Conservation (phyloP, 108 stramenopile genomes). For the Epipyxis sp. region DNA sequence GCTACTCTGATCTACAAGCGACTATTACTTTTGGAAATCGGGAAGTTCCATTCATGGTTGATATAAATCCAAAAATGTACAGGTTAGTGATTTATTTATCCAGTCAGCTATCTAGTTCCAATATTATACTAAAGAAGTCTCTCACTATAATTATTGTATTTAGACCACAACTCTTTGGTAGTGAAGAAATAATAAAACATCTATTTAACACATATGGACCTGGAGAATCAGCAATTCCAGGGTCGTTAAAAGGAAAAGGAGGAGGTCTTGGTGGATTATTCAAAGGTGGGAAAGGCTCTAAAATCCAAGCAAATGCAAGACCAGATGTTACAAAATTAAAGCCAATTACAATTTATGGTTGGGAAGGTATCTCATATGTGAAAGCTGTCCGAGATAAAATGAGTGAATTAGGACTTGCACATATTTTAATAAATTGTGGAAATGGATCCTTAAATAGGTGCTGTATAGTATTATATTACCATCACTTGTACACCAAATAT, state of each 20-base stretch:
- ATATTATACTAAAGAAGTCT: not conserved
- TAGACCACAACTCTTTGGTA: not conserved
- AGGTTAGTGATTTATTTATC: slow-evolving; percentile 58
- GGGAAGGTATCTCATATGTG: slow-evolving; percentile 77
- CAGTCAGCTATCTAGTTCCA: not conserved
- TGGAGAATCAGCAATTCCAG: slow-evolving; percentile 32
- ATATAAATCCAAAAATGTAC: slow-evolving; percentile 68
- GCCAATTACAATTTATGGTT: slow-evolving; percentile 73
- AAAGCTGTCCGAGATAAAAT: slow-evolving; percentile 69
- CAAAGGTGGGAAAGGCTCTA: slow-evolving; percentile 42
- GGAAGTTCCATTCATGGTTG: slow-evolving; percentile 65
- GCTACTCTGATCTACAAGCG: slow-evolving; percentile 25
- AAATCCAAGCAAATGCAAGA: too few relatives aligned
- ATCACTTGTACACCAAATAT: too few relatives aligned
- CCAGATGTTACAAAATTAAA: slow-evolving; percentile 68
- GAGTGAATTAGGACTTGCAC: slow-evolving; percentile 65
- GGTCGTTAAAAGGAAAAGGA: slow-evolving; percentile 31
- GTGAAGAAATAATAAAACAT: slow-evolving; percentile 70
- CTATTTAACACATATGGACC: slow-evolving; percentile 74
- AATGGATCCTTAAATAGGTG: slow-evolving; percentile 74
- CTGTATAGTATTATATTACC: too few relatives aligned
- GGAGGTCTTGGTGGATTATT: not conserved
- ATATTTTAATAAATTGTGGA: slow-evolving; percentile 68
- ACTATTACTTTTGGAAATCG: slow-evolving; percentile 39
- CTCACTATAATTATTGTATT: not conserved